A percentile compares a stretch with the other conserved stretches of the same genome.
Evolutionary conservation across 257 asterid species (phyloP).

Genomic region (Solanum tacnaense): DNA sequence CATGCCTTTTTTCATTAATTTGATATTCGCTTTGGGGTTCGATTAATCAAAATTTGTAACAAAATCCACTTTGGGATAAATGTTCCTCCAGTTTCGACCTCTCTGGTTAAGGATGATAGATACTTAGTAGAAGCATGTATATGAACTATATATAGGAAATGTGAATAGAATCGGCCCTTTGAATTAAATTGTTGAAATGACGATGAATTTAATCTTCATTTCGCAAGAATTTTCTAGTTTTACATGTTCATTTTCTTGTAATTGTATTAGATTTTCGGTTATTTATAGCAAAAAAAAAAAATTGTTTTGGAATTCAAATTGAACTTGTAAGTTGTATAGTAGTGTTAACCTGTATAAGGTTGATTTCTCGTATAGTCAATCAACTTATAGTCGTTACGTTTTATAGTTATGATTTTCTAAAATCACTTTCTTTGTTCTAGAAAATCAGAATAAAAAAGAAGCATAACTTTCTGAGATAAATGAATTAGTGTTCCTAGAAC

Average conservation of each 20-base stretch:
- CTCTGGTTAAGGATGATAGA: neutral
- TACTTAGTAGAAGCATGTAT: neutral
- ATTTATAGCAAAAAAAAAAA: neutral
- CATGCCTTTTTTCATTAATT: no score
- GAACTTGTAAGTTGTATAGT: neutral
- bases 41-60: neutral
- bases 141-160: neutral
- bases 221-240: neutral
- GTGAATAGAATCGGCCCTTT: neutral
- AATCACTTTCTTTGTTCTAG: no score
- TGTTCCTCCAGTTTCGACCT: neutral
- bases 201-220: neutral
- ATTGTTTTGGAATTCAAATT: no score
- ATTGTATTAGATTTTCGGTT: neutral
- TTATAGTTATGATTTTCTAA: no score
- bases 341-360: neutral
- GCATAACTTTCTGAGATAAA: neutral
- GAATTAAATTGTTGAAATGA: neutral
- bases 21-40: neutral
- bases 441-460: no score
- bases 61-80: neutral
- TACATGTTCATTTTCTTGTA: neutral
- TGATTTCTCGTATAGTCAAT: neutral
- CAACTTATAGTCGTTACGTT: no score
- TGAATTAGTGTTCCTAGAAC: no score